Evolutionary conservation across 306 rosid species (phyloP).

Genomic region (Malus orientalis): DNA sequence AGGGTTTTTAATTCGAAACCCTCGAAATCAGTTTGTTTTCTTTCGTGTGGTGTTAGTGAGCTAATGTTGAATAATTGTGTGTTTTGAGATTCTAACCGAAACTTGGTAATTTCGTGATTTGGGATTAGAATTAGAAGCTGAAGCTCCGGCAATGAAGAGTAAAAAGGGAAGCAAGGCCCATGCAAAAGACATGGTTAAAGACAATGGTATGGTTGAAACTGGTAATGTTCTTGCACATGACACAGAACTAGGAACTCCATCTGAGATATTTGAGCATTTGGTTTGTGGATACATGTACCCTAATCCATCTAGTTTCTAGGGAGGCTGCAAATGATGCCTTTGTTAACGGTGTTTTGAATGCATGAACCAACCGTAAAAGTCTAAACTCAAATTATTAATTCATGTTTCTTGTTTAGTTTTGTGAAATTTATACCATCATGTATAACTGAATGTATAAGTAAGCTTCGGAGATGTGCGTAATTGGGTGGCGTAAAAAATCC

Average conservation of each 20-base stretch:
- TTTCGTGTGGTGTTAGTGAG: background rate
- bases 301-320: constrained; percentile 17
- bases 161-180: background rate
- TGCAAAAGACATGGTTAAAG: background rate
- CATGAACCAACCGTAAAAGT: constrained; percentile 32
- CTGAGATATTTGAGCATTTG: background rate
- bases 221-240: constrained; percentile 12
- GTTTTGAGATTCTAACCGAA: background rate
- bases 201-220: background rate
- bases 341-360: constrained; percentile 39
- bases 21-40: no score
- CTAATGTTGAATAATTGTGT: background rate
- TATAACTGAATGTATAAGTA: background rate
- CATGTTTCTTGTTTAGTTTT: background rate
- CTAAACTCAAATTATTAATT: no score
- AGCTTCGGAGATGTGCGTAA: background rate
- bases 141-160: background rate
- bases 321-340: constrained; percentile 45
- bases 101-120: background rate
- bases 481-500: background rate
- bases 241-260: background rate
- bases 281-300: background rate
- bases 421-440: no score
- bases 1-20: no score
- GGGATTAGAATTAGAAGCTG: background rate